phyloP scores from a whole-genome alignment of 2,329 filamentous ascomycete species.

The Dactylellina drechsleri region DNA sequence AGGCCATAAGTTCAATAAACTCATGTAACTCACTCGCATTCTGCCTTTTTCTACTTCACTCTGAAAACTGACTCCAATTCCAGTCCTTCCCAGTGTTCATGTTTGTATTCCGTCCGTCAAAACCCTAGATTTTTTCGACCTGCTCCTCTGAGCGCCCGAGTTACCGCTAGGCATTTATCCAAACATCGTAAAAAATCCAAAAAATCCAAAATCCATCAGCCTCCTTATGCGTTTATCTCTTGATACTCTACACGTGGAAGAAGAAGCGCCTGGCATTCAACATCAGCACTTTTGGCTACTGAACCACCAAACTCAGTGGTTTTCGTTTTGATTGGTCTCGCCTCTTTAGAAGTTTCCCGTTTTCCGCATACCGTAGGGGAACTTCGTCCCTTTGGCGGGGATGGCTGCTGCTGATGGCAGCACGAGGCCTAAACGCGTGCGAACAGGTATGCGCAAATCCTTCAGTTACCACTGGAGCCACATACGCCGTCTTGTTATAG shows the following conservation, averaged over 20 bases:
- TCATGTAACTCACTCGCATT: slow-evolving; percentile 17
- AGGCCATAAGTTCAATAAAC: neutral
- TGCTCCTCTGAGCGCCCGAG: neutral
- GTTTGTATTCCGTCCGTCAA: neutral
- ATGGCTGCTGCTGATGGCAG: slow-evolving; percentile 57
- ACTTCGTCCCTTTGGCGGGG: slow-evolving; percentile 26
- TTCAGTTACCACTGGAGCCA: no score
- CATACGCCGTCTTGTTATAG: no score
- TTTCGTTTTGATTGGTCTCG: slow-evolving; percentile 8
- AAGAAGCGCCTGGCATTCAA: neutral
- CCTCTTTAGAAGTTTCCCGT: neutral
- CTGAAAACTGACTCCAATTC: slow-evolving; percentile 37
- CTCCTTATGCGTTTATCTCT: neutral
- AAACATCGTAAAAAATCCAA: neutral
- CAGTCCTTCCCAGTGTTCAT: neutral
- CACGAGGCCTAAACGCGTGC: slow-evolving; percentile 80
- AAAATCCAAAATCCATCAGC: neutral
- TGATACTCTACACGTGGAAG: slow-evolving; percentile 21
- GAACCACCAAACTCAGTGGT: slow-evolving; percentile 8
- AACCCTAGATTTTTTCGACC: neutral
- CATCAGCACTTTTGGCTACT: neutral
- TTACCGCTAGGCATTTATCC: no score
- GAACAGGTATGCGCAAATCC: slow-evolving; percentile 73
- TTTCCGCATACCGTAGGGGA: slow-evolving; percentile 18
- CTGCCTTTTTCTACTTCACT: slow-evolving; percentile 18